phyloP scores from a whole-genome alignment of 75 land plant species.

The Azolla pinnata region DNA sequence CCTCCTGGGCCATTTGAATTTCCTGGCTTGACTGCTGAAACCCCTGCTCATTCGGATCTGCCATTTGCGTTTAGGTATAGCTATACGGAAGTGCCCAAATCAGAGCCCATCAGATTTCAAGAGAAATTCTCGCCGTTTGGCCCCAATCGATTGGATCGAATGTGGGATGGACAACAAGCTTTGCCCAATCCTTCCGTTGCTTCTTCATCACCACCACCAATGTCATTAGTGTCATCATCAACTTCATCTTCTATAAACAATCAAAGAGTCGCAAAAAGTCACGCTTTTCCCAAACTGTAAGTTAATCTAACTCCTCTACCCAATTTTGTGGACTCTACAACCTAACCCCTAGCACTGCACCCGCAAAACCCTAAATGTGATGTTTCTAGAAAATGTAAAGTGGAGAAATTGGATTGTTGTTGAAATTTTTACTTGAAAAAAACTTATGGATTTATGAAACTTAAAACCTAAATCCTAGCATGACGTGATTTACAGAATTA shows the following conservation, averaged over 20 bases:
- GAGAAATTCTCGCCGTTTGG: conserved; percentile 97
- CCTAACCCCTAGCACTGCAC: no score
- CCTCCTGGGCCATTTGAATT: conserved; percentile 57
- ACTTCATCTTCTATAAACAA: background rate
- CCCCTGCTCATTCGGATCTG: conserved; percentile 32
- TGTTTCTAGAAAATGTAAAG: no score
- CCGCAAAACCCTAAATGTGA: no score
- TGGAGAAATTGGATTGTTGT: no score
- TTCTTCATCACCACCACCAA: conserved; percentile 16
- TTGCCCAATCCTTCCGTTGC: conserved; percentile 29
- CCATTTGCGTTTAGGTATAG: conserved; percentile 77
- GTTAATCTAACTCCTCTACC: no score
- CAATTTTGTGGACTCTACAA: no score
- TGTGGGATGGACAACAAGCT: conserved; percentile 88
- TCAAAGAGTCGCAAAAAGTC: no score
- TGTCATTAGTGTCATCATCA: background rate
- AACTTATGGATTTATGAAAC: no score
- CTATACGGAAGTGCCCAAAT: conserved; percentile 64
- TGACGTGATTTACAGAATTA: no score
- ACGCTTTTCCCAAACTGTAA: no score
- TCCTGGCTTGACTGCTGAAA: conserved; percentile 17
- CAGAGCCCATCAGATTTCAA: conserved; percentile 58
- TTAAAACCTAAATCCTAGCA: no score
- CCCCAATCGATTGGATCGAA: conserved; percentile 55
- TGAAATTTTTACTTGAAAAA: no score